These are phyloP conservation scores for Sesbania bispinosa DNA, from an alignment of 306 rosid genomes.

Conservation along the genomic window DNA sequence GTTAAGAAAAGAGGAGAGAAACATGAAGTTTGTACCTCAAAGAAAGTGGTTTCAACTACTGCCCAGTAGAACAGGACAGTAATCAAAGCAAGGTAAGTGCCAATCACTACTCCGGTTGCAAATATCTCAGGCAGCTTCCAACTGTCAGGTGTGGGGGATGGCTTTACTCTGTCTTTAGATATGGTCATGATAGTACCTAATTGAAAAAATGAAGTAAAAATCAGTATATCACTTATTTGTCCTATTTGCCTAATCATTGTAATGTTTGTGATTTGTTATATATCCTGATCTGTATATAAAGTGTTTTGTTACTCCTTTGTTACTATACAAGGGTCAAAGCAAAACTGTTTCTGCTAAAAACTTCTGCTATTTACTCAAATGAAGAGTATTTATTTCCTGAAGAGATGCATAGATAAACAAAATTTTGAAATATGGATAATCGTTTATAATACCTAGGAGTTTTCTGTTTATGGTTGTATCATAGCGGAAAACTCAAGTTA, in stretches of 20 bases:
- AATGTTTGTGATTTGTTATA: not conserved
- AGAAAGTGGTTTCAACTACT: conserved; percentile 60
- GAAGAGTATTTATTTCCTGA: not conserved
- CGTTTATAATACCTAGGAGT: not conserved
- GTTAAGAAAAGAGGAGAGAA: not conserved
- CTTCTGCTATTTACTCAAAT: not conserved
- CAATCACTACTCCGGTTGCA: conserved; percentile 78
- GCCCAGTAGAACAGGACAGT: conserved; percentile 74
- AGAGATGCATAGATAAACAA: not conserved
- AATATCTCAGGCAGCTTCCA: conserved; percentile 90
- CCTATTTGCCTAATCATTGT: not conserved
- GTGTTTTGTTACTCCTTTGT: not conserved
- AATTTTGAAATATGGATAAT: not conserved
- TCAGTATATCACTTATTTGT: not conserved
- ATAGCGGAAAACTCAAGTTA: not conserved
- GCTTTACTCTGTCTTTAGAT: conserved; percentile 78
- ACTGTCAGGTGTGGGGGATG: conserved; percentile 85
- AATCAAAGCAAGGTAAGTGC: conserved; percentile 78
- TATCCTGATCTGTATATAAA: not conserved
- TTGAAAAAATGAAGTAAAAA: conserved; percentile 1
- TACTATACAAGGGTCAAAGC: not conserved
- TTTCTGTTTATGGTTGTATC: not conserved
- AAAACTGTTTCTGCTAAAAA: not conserved
- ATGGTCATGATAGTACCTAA: conserved; percentile 89
- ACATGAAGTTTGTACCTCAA: conserved; percentile 51